phyloP scores from a whole-genome alignment of 1,284 basidiomycete genomes.

The Puccinia sorghi region DNA sequence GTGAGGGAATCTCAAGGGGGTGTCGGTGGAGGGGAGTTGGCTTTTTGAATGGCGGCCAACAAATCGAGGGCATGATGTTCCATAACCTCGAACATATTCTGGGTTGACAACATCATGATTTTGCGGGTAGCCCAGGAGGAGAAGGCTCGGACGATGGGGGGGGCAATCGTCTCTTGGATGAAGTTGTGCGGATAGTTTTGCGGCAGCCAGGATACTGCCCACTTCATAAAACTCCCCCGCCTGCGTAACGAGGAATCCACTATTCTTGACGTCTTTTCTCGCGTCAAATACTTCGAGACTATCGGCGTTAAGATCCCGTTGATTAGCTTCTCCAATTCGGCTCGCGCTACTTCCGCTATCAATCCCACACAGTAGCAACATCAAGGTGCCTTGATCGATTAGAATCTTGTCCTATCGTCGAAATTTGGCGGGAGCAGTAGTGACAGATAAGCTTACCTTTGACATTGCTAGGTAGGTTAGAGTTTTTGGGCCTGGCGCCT shows the following conservation, averaged over 20 bases:
- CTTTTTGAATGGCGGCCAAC: neutral
- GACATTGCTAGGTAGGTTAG: neutral
- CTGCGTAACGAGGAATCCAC: neutral
- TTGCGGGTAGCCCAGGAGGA: neutral
- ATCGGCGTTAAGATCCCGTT: neutral
- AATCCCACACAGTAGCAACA: neutral
- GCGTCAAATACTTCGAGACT: neutral
- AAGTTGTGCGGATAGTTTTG: neutral
- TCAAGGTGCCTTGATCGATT: neutral
- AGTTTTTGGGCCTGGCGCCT: neutral
- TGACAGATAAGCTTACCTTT: neutral
- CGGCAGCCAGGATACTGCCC: neutral
- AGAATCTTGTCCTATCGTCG: neutral
- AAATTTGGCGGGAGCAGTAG: neutral
- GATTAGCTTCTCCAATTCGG: neutral
- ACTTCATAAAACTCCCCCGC: neutral
- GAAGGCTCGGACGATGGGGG: neutral
- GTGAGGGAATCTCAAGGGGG: neutral
- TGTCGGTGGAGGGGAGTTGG: neutral
- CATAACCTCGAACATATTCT: neutral
- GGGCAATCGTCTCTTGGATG: neutral
- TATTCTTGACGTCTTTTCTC: neutral
- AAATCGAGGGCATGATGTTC: slow-evolving; percentile 1
- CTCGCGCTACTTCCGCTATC: neutral
- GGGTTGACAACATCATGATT: neutral